Base-by-base conservation (phyloP, 1,284 basidiomycete genomes). In the Naganishia liquefaciens region DNA sequence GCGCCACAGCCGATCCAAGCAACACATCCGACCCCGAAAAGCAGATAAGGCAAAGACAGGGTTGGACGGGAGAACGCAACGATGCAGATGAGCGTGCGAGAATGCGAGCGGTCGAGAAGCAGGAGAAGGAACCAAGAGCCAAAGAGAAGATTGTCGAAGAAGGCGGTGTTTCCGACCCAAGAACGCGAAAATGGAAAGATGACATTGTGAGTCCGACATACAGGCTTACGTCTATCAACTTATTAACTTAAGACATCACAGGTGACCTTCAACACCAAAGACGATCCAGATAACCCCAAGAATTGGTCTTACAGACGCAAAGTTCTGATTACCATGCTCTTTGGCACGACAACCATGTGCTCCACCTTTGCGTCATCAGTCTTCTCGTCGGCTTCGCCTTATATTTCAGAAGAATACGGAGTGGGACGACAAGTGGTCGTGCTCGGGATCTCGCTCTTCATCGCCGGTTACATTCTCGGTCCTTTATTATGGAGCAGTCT, bases 241-340 rank as follows among this genome's bases (percentile, higher is more conserved):
- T 10, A 15, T 2, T 30, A 21, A 21, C 53, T 55, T 40, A 28
- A 72, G 7, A 19, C 15, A 15, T 53, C 39, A 25, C 5, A 69
- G 68, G 83, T 88, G 15, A 82, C 85, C 54, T 88, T 86, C 85
- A 84, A 87, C 57, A 84, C 84, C 0, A 83, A 83, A 0, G 76
- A 85, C 53, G 86, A 88, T 75, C 84, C 83, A 2, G 74, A 75
- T 21, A 88, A 89, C 73, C 87, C 87, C 0, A 84, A 84, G 73
- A 88, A 88, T 75, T 89, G 88, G 88, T 71, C 79, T 0, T 82
- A 79, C 66, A 76, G 76, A 47, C 80, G 81, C 65, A 88, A 87
- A 81, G 86, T 87, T 84, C 81, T 81, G 1, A 84, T 86, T 0
- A 87, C 85, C 0, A 81, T 87, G 44, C 84, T 88, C 0, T 87